These are phyloP conservation scores for Trichosporon sp. DNA, from an alignment of 1,284 basidiomycete genomes.

Conservation along the genomic window DNA sequence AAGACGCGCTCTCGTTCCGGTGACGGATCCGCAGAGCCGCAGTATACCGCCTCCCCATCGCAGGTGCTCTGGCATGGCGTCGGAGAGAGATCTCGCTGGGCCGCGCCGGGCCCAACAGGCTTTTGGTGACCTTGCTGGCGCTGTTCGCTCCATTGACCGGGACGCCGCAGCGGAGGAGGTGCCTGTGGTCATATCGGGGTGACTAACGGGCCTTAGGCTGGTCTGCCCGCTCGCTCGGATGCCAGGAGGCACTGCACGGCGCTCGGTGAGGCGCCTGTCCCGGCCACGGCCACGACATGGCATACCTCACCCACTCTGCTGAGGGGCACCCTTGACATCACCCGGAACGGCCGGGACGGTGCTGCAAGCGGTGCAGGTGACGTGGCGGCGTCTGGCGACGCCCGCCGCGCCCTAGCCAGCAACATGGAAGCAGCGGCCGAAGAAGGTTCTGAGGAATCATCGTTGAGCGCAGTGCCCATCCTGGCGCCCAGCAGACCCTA, in stretches of 20 bases:
- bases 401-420: neutral
- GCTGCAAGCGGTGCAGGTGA: neutral
- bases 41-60: neutral
- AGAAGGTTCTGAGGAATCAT: neutral
- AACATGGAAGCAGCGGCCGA: neutral
- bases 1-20: neutral
- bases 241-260: neutral
- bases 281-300: neutral
- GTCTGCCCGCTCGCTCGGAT: neutral
- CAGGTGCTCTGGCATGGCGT: neutral
- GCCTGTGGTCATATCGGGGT: neutral
- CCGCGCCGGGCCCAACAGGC: neutral
- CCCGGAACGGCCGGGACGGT: neutral
- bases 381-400: neutral
- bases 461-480: too few relatives aligned
- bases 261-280: neutral
- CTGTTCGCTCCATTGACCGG: neutral
- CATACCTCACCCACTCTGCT: neutral
- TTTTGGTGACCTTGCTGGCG: neutral
- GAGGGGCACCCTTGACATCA: neutral
- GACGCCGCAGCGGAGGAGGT: neutral
- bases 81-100: too few relatives aligned
- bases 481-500: too few relatives aligned
- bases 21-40: neutral
- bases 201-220: neutral